These are phyloP conservation scores for Populus hybrid DNA, from an alignment of 441 rosid species.

Conservation along the genomic window DNA sequence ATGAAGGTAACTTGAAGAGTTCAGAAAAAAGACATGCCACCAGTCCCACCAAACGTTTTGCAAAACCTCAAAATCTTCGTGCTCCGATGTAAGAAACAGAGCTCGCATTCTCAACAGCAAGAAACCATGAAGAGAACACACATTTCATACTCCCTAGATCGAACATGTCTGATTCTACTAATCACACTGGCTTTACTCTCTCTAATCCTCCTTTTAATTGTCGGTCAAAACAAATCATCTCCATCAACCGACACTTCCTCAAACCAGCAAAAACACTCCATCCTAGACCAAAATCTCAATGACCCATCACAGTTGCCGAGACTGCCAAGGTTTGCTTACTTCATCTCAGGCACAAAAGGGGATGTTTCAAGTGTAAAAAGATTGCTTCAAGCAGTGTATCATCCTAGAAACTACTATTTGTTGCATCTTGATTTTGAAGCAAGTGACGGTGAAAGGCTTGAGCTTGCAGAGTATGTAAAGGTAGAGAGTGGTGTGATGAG, in stretches of 20 bases:
- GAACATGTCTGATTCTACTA: conserved; percentile 37
- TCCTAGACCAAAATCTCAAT: conserved; percentile 18
- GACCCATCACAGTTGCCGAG: conserved; percentile 21
- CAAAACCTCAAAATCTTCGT: no score
- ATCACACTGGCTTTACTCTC: conserved; percentile 29
- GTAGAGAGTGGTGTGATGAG: conserved; percentile 46
- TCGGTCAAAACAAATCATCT: conserved; percentile 32
- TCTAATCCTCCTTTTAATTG: conserved; percentile 37
- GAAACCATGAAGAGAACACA: conserved; percentile 47
- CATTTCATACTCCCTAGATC: conserved; percentile 33
- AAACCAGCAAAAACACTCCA: conserved; percentile 5
- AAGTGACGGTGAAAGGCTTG: conserved; percentile 62
- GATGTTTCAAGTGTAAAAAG: conserved; percentile 59
- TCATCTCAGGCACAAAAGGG: conserved; percentile 72
- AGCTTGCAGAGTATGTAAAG: conserved; percentile 69
- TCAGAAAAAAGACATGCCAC: no score
- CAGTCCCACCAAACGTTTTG: no score
- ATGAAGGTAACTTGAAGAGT: no score
- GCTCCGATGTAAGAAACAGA: no score
- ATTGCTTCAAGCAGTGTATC: conserved; percentile 64
- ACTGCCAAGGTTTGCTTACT: conserved; percentile 66
- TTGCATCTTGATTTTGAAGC: conserved; percentile 83
- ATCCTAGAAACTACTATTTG: conserved; percentile 73
- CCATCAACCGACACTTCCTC: conserved; percentile 24
- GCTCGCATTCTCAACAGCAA: no score